These are phyloP conservation scores for Neurospora sp. DNA, from an alignment of 495 filamentous ascomycete genomes.

Conservation along the genomic window DNA sequence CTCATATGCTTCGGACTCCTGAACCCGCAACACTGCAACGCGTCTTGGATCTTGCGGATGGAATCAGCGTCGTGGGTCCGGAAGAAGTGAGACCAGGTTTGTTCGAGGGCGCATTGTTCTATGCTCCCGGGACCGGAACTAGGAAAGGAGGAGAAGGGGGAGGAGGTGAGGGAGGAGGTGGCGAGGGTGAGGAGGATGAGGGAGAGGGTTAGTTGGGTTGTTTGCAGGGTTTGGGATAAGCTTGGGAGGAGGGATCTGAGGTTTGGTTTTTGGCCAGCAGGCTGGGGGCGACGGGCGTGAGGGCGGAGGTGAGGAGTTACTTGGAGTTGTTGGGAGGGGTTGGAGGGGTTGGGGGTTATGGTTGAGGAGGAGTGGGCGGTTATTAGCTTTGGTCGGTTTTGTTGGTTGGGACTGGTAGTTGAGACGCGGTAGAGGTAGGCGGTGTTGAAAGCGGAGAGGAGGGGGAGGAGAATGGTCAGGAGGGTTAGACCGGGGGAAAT, in stretches of 20 bases:
- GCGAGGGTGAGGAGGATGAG: conserved; percentile 43
- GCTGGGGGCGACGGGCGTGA: conserved; percentile 35
- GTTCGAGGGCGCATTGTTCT: conserved; percentile 27
- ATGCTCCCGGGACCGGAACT: background rate
- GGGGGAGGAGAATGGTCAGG: conserved; percentile 41
- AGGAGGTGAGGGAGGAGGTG: conserved; percentile 42
- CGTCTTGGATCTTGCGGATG: conserved; percentile 54
- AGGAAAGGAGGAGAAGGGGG: conserved; percentile 7
- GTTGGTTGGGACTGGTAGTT: background rate
- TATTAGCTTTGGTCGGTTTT: background rate
- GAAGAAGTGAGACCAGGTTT: conserved; percentile 44
- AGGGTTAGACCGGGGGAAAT: conserved; percentile 36
- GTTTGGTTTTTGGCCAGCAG: no score
- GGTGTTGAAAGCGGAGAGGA: conserved; percentile 36
- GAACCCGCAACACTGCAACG: conserved; percentile 56
- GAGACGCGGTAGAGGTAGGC: conserved; percentile 7
- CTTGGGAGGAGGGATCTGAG: conserved; percentile 16
- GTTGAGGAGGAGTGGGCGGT: conserved; percentile 12
- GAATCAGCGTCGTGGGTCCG: conserved; percentile 32
- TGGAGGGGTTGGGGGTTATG: conserved; percentile 23
- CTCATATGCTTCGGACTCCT: conserved; percentile 42
- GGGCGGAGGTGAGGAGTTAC: conserved; percentile 16
- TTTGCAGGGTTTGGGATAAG: conserved; percentile 28
- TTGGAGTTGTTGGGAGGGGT: conserved; percentile 30
- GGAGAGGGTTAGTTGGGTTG: conserved; percentile 18